phyloP scores from a whole-genome alignment of 2,329 filamentous ascomycete species.

The Pyricularia pennisetigena region DNA sequence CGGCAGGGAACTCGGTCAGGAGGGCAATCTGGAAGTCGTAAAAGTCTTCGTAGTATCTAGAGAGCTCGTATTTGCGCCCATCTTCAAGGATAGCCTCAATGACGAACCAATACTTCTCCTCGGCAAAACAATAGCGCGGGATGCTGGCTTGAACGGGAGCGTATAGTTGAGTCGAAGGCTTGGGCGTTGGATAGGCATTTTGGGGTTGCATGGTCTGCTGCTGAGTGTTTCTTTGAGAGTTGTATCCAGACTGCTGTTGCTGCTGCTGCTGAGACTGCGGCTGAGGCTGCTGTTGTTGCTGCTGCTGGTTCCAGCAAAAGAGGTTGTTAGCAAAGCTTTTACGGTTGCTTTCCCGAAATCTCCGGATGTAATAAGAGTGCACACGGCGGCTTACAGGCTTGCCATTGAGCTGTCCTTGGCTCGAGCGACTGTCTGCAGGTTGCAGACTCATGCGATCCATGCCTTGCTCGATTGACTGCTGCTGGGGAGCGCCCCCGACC shows the following conservation, averaged over 20 bases:
- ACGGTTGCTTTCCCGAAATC: neutral
- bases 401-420: constrained; percentile 2
- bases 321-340: neutral
- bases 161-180: constrained; percentile 45
- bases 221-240: constrained; percentile 24
- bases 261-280: constrained; percentile 26
- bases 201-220: constrained; percentile 8
- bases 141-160: constrained; percentile 78
- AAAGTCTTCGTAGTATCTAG: constrained; percentile 94
- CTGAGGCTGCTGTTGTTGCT: constrained; percentile 19
- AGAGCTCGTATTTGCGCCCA: constrained; percentile 84
- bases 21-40: constrained; percentile 98
- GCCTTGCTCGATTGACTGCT: constrained; percentile 51
- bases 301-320: constrained; percentile 8
- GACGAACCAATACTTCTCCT: constrained; percentile 98
- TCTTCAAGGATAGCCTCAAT: constrained; percentile 89
- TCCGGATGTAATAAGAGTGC: neutral
- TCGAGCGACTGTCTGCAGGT: constrained; percentile 25
- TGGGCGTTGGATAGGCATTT: constrained; percentile 13
- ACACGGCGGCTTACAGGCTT: neutral
- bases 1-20: constrained; percentile 81
- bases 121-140: constrained; percentile 87
- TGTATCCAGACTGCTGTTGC: constrained; percentile 23
- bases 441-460: constrained; percentile 75
- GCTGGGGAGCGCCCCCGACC: constrained; percentile 31